A percentile compares a stretch with the other conserved stretches of the same genome.
Conservation (phyloP, 2,329 filamentous ascomycete species). For the Arthrobotrys sphaeroides region DNA sequence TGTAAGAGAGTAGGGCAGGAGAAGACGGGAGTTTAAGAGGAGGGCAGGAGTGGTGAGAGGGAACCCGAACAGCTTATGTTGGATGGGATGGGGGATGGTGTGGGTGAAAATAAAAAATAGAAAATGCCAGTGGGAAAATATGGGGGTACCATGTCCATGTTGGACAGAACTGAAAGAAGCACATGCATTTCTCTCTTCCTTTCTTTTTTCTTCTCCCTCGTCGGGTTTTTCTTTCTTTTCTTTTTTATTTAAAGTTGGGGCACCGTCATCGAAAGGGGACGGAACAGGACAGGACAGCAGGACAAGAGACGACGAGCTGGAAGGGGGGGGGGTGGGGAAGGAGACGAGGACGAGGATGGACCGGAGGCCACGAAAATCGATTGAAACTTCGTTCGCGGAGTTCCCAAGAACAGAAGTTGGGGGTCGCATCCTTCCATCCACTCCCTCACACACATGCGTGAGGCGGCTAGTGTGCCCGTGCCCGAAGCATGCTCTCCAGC, state of each 20-base stretch:
- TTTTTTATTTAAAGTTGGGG: constrained; percentile 51
- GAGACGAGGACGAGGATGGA: constrained; percentile 35
- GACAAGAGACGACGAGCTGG: not conserved
- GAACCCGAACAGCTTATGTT: not conserved
- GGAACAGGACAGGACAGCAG: not conserved
- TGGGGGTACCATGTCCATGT: constrained; percentile 19
- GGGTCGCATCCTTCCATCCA: constrained; percentile 22
- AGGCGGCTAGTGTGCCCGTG: not conserved
- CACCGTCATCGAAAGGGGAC: constrained; percentile 43
- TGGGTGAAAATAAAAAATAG: not conserved
- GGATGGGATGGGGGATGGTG: constrained; percentile 9
- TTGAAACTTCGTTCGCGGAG: constrained; percentile 37
- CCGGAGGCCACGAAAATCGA: constrained; percentile 28
- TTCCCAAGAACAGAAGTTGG: constrained; percentile 48
- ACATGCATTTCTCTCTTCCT: constrained; percentile 1
- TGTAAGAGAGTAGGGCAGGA: not conserved
- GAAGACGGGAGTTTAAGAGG: constrained; percentile 3
- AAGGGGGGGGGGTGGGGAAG: constrained; percentile 11
- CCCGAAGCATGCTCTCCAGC: constrained; percentile 8
- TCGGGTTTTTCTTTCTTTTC: constrained; percentile 31
- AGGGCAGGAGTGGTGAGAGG: not conserved
- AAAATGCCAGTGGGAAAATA: constrained; percentile 10
- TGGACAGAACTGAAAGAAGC: not conserved
- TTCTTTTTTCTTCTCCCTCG: not conserved
- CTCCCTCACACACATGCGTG: not conserved